Conservation (phyloP, 345 rosid genomes). For the Acer yangbiense region DNA sequence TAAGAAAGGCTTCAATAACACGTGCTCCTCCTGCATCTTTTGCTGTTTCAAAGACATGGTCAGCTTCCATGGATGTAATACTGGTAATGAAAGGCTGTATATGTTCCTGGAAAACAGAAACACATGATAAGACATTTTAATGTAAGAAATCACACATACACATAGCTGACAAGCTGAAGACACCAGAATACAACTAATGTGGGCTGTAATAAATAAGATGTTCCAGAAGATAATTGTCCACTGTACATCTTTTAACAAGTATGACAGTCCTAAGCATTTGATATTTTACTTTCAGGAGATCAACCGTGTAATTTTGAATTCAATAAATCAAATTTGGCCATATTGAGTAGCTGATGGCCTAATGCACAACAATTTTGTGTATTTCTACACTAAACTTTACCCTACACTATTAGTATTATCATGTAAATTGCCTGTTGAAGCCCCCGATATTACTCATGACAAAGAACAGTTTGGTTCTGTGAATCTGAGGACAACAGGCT, state of each 20-base stretch:
- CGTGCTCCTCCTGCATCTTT: slow-evolving; percentile 86
- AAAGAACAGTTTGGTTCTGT: not conserved
- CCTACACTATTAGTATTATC: not conserved
- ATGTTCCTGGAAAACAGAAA: slow-evolving; percentile 53
- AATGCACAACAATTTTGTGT: not conserved
- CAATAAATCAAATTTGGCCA: not conserved
- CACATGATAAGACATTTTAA: slow-evolving; percentile 2
- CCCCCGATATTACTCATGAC: not conserved
- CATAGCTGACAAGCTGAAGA: not conserved
- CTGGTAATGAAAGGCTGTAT: slow-evolving; percentile 72
- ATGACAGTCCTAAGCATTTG: not conserved
- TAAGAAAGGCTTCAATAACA: slow-evolving; percentile 84
- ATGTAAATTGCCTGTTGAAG: not conserved
- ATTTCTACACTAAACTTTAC: not conserved
- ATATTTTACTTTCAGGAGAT: not conserved
- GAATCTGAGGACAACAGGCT: not conserved
- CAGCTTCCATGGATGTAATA: slow-evolving; percentile 73
- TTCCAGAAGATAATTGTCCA: slow-evolving; percentile 4
- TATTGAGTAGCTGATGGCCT: not conserved
- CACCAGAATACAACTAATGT: not conserved
- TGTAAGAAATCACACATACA: slow-evolving; percentile 8
- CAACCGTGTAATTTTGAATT: not conserved
- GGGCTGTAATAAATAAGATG: not conserved
- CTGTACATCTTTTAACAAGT: not conserved
- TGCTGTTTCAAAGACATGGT: slow-evolving; percentile 65